These are phyloP conservation scores for Cutaneotrichosporon daszewskae DNA, from an alignment of 1,284 basidiomycete genomes.

Conservation along the genomic window DNA sequence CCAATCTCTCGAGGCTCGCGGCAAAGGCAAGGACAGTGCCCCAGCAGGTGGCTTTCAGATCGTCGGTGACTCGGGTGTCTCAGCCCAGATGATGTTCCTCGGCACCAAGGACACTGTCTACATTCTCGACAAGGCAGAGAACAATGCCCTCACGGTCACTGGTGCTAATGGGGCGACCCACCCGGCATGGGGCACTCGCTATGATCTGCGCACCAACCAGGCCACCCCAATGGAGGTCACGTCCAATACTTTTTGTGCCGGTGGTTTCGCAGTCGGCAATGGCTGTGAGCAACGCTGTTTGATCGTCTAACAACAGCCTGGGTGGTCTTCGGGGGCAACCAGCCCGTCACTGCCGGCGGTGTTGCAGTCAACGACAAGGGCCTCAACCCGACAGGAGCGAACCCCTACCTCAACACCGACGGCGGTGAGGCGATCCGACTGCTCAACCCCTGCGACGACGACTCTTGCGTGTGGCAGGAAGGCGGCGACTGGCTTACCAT, in stretches of 20 bases:
- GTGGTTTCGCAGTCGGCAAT: slow-evolving; percentile 50
- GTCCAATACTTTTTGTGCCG: slow-evolving; percentile 72
- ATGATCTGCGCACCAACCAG: slow-evolving; percentile 48
- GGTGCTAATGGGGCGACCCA: slow-evolving; percentile 37
- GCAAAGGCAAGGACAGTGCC: slow-evolving; percentile 7
- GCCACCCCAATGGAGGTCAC: slow-evolving; percentile 59
- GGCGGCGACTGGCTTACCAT: slow-evolving; percentile 37
- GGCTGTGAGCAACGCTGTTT: slow-evolving; percentile 30
- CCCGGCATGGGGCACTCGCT: slow-evolving; percentile 49
- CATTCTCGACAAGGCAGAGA: slow-evolving; percentile 53
- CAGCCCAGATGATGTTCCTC: slow-evolving; percentile 47
- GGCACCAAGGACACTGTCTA: slow-evolving; percentile 49
- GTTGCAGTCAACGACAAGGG: slow-evolving; percentile 35
- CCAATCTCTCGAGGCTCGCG: too few relatives aligned
- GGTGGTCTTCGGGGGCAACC: slow-evolving; percentile 55
- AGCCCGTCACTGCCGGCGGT: slow-evolving; percentile 68
- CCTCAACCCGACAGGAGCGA: slow-evolving; percentile 45
- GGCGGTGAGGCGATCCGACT: slow-evolving; percentile 58
- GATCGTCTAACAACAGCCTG: slow-evolving; percentile 24
- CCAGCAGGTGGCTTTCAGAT: slow-evolving; percentile 35
- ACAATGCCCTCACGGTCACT: slow-evolving; percentile 59
- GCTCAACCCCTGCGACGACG: slow-evolving; percentile 65
- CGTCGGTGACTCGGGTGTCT: slow-evolving; percentile 48
- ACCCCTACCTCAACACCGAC: slow-evolving; percentile 55
- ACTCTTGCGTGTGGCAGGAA: slow-evolving; percentile 58